These are phyloP conservation scores for Gaultheria prostrata DNA, from an alignment of 148 eudicot genomes.

Conservation along the genomic window DNA sequence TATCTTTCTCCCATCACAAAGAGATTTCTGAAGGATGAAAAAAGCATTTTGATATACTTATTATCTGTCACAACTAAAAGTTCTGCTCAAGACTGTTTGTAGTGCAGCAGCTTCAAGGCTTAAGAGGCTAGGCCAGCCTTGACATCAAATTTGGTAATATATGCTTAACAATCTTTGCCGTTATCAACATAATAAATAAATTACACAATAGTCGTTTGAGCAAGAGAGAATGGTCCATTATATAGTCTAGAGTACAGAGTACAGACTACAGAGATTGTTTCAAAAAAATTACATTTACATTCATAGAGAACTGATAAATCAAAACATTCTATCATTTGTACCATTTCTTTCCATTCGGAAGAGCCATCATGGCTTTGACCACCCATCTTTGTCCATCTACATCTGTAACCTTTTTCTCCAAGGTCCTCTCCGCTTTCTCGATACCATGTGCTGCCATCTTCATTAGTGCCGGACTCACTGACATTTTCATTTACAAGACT, in stretches of 20 bases:
- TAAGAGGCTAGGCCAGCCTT: neutral
- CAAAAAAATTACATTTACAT: neutral
- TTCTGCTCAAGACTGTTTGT: neutral
- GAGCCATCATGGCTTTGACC: constrained; percentile 78
- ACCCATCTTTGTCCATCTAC: constrained; percentile 98
- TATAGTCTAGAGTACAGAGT: neutral
- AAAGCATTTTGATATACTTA: neutral
- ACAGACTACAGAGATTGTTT: neutral
- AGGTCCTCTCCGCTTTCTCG: constrained; percentile 83
- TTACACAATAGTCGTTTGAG: constrained; percentile 3
- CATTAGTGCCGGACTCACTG: constrained; percentile 75
- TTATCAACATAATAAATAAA: constrained; percentile 14
- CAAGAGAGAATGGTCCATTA: neutral
- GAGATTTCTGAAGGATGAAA: neutral
- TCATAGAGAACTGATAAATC: neutral
- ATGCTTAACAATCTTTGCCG: neutral
- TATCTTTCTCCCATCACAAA: constrained; percentile 4
- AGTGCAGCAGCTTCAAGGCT: constrained; percentile 1
- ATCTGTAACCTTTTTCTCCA: constrained; percentile 90
- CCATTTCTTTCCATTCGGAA: constrained; percentile 98
- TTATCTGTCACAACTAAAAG: neutral
- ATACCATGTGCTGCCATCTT: constrained; percentile 96
- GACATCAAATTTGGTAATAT: neutral
- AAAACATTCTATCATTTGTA: constrained; percentile 24
- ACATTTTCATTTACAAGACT: constrained; percentile 63